Percentiles rank a stretch among this genome's conserved stretches.
Evolutionary conservation across 2,329 filamentous ascomycete species (phyloP).

Genomic region (Botrytis sinoallii): DNA sequence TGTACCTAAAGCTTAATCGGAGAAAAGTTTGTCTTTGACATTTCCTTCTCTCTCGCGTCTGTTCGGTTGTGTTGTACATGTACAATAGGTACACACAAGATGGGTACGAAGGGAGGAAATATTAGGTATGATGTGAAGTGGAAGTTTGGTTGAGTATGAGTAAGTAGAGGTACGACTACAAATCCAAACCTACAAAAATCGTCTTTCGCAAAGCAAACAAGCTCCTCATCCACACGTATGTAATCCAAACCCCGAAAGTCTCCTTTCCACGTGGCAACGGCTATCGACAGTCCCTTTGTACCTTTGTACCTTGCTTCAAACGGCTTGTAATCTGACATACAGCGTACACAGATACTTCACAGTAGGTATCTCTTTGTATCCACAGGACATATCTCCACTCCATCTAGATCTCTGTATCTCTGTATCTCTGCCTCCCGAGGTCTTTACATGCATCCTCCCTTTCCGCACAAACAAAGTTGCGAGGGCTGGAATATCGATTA

Average conservation of each 20-base stretch:
- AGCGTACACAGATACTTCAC: neutral
- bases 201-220: neutral
- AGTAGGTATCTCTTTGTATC: neutral
- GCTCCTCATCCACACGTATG: no score
- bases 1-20: neutral
- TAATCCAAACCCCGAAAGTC: neutral
- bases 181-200: neutral
- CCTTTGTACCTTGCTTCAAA: neutral
- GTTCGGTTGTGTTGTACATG: neutral
- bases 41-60: neutral
- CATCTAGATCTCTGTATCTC: no score
- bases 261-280: slow-evolving; percentile 14
- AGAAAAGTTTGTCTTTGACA: neutral
- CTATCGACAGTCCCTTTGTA: neutral
- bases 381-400: neutral
- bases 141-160: no score
- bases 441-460: neutral
- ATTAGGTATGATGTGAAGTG: no score
- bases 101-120: no score
- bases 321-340: neutral
- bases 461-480: neutral
- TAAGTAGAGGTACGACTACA: neutral
- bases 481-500: neutral
- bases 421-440: neutral
- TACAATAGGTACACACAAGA: no score